Evolutionary conservation across 352 stramenopile species (phyloP), one percentile per base, ranked within the genome.

Genomic region (Peronospora destructor): DNA sequence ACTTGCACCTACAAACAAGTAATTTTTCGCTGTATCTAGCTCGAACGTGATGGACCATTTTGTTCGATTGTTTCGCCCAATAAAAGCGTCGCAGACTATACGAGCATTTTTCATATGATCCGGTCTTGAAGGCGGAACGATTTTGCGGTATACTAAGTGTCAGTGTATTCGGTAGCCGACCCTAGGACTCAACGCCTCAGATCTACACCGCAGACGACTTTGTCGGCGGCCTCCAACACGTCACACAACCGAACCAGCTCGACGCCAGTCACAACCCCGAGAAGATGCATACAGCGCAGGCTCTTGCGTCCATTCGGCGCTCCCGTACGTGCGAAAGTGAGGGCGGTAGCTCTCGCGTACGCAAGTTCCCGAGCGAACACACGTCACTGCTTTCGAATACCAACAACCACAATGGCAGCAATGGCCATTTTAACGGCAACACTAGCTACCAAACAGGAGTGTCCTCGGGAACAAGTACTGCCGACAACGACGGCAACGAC

Each of bases 241-340:
- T 38, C 13, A 13, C 60, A 61, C 51, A 61, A 60, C 47, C 30
- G 14, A 61, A 65, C 42, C 26, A 54, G 60, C 46, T 43, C 42
- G 33, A 53, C 23, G 10, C 10, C 11, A 28, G n/a, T 11, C n/a
- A 43, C 40, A 1, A 10, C 42, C 10, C 11, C 9, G 8, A 3
- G 11, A 61, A 49, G 48, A 87, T 87, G 73, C 76, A 87, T 71
- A 77, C 75, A 42, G 73, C 61, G 37, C 69, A 84, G 43, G 76
- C 76, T 30, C 69, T 84, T 55, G 69, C 71, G 46, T 71, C 66
- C 23, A 64, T 87, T 26, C 71, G 76, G 23, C 76, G 76, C 56
- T 67, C 71, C 32, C 65, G 64, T 52, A 82, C 68, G 8, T 61
- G 57, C 34, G 62, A 82, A 49, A 45, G 49, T 4, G 60, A 73